Evolutionary conservation across 1,284 basidiomycete species (phyloP), one percentile per base, ranked within the genome.

Genomic region (Chiua sp.): DNA sequence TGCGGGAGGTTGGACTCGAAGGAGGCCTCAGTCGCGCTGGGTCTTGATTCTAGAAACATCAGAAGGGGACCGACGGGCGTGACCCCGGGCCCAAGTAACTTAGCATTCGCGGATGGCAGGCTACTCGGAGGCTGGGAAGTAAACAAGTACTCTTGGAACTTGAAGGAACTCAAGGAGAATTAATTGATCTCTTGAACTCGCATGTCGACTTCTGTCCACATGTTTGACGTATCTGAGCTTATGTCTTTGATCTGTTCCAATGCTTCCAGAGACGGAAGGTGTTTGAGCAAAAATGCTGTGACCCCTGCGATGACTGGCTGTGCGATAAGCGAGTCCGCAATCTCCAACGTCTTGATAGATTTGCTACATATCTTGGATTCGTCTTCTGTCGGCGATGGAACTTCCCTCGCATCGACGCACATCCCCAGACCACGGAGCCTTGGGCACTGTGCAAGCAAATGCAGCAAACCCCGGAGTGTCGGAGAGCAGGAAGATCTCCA

Each of bases 391-490:
- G 60, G 32, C 13, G 49, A 42, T 47, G 55, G 62, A 16, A 62
- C n/a, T 12, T 32, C n/a, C 23, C 20, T 61, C 13, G 62, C 63
- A 32, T 63, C 50, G 16, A 60, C 3, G 23, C 53, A 50, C 47
- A 62, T 30, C 2, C 53, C 65, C 3, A 65, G 51, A 1, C 48
- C 7, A 33, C 26, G 28, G 4, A 66, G 23, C 57, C 51, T 54
- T 22, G 64, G 61, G 39, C 65, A 70, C 6, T 23, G 53, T 20
- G 50, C 55, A 16, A 64, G 44, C 26, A 71, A 23, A n/a, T 22
- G 53, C n/a, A 65, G 30, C 12, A 67, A 47, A n/a, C 66, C 55
- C 30, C 42, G 55, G 26, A 68, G 32, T 13, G 61, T 66, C 47
- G 60, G 63, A 3, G 54, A 50, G 18, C 35, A 47, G 20, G 8